Percentiles rank a stretch among this genome's conserved stretches.
phyloP scores from a whole-genome alignment of 2,329 filamentous ascomycete species.

The Didymella segeticola region DNA sequence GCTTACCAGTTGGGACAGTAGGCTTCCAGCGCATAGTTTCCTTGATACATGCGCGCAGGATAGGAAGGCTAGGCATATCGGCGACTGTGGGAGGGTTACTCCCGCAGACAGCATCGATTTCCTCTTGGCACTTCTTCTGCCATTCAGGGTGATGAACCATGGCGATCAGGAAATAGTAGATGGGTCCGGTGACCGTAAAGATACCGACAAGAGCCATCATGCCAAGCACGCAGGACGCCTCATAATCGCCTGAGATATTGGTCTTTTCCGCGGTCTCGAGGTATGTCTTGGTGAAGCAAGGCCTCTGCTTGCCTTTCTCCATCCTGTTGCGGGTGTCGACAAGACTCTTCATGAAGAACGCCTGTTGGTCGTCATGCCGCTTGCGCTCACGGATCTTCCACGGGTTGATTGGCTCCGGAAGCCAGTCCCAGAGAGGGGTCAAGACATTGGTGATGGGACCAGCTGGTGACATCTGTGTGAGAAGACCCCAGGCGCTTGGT shows the following conservation, averaged over 20 bases:
- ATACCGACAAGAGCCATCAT: conserved; percentile 51
- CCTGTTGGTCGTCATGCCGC: conserved; percentile 61
- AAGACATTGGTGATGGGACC: conserved; percentile 65
- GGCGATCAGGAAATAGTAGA: conserved; percentile 48
- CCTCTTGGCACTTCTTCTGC: conserved; percentile 45
- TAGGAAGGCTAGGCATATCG: conserved; percentile 53
- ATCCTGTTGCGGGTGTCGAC: conserved; percentile 44
- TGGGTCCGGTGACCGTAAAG: conserved; percentile 47
- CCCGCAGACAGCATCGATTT: conserved; percentile 40
- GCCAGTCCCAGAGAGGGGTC: conserved; percentile 60
- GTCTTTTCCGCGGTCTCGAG: conserved; percentile 51
- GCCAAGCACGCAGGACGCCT: conserved; percentile 48
- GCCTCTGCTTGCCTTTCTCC: conserved; percentile 41
- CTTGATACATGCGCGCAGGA: conserved; percentile 57
- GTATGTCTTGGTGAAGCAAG: conserved; percentile 43
- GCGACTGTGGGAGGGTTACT: conserved; percentile 37
- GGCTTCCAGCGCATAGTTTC: conserved; percentile 55
- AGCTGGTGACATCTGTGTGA: conserved; percentile 65
- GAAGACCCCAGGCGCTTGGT: conserved; percentile 62
- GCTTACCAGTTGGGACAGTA: conserved; percentile 52
- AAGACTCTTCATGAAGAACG: conserved; percentile 60
- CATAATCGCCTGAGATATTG: conserved; percentile 47
- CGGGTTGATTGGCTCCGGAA: conserved; percentile 59
- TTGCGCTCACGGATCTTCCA: conserved; percentile 62
- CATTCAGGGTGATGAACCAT: conserved; percentile 48